Conservation (phyloP, 1,139 yeast genomes). For the Meyerozyma smithsonii region DNA sequence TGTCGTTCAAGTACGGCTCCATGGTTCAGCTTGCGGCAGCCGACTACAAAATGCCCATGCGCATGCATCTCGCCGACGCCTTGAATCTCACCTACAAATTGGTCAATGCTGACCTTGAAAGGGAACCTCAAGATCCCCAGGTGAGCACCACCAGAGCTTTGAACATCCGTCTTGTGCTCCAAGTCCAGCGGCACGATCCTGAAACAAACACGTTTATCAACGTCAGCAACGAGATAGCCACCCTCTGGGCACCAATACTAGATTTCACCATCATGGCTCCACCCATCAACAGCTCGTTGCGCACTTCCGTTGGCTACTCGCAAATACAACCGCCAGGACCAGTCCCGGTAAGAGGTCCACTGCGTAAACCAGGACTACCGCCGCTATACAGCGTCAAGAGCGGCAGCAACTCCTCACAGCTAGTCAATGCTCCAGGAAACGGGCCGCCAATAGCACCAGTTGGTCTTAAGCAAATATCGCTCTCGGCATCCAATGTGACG, state of each 20-base stretch:
- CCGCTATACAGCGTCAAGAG: background rate
- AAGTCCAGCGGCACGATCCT: slow-evolving; percentile 17
- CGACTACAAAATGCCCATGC: slow-evolving; percentile 25
- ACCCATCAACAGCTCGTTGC: slow-evolving; percentile 38
- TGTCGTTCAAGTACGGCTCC: slow-evolving; percentile 35
- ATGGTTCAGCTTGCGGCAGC: slow-evolving; percentile 25
- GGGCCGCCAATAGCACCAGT: background rate
- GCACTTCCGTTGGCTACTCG: slow-evolving; percentile 20
- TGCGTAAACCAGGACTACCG: background rate
- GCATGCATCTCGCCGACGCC: slow-evolving; percentile 25
- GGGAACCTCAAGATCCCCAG: slow-evolving; percentile 17
- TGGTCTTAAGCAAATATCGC: background rate
- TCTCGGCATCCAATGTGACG: slow-evolving; percentile 38
- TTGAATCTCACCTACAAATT: slow-evolving; percentile 45
- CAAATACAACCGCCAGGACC: slow-evolving; percentile 19
- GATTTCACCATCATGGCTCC: slow-evolving; percentile 52
- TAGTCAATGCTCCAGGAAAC: background rate
- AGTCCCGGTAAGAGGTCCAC: background rate
- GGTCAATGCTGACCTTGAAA: slow-evolving; percentile 25
- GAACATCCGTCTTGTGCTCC: slow-evolving; percentile 27
- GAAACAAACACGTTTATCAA: slow-evolving; percentile 9
- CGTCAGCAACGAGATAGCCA: slow-evolving; percentile 35
- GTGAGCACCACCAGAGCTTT: slow-evolving; percentile 23
- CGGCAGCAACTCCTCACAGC: background rate
- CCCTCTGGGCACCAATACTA: slow-evolving; percentile 58